Percentiles rank a stretch among this genome's conserved stretches.
These are phyloP conservation scores for Miscanthus sacchariflorus DNA, from an alignment of 202 grass and related monocot genomes.

Conservation along the genomic window DNA sequence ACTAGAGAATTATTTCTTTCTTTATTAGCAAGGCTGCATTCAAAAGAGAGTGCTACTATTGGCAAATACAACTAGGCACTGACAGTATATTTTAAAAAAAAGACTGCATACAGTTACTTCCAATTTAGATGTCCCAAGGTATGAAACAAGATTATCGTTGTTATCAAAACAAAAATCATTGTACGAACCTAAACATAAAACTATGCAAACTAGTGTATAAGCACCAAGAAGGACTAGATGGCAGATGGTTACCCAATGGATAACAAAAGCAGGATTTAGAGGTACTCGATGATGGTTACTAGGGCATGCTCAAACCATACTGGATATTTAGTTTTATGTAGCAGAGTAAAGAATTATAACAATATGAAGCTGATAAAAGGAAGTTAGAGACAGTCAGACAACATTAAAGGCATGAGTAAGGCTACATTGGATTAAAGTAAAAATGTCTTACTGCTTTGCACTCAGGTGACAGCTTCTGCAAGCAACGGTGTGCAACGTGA, in stretches of 20 bases:
- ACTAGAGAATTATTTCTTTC: not conserved
- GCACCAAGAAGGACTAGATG: not conserved
- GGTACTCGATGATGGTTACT: not conserved
- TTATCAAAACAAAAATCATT: not conserved
- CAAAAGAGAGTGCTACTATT: conserved; percentile 5
- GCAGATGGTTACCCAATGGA: not conserved
- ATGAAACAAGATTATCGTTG: not conserved
- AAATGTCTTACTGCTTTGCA: conserved; percentile 57
- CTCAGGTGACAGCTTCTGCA: conserved; percentile 62
- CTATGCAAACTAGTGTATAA: not conserved
- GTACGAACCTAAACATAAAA: not conserved
- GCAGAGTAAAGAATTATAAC: not conserved
- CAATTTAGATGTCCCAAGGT: conserved; percentile 9
- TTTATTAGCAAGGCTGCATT: not conserved
- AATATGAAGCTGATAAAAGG: not conserved
- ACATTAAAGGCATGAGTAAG: not conserved
- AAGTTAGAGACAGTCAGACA: not conserved
- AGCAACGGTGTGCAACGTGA: conserved; percentile 70
- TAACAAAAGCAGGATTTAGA: conserved; percentile 25
- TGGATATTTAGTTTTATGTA: not conserved
- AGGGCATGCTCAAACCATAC: not conserved
- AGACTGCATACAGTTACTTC: conserved; percentile 15
- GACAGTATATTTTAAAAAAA: not conserved
- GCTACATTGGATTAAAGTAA: conserved; percentile 14
- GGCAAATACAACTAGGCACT: conserved; percentile 3